A percentile compares a stretch with the other conserved stretches of the same genome.
These are phyloP conservation scores for Elaeis guineensis DNA, from an alignment of 176 grass and related monocot species.

Conservation along the genomic window DNA sequence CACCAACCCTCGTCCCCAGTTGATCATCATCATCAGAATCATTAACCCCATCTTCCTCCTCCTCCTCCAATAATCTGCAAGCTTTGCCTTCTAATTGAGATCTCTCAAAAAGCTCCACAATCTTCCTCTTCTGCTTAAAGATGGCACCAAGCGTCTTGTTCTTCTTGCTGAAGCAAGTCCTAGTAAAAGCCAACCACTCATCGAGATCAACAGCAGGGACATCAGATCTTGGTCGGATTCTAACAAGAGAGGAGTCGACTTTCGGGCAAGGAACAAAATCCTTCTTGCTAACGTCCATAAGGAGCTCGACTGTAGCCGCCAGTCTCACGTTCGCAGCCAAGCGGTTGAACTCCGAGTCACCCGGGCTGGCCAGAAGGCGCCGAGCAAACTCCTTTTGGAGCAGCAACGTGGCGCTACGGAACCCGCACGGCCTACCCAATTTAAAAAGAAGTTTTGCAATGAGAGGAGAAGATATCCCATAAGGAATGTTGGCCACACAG, in stretches of 20 bases:
- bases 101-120: conserved; percentile 34
- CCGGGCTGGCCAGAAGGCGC: conserved; percentile 43
- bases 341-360: conserved; percentile 80
- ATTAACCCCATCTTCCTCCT: conserved; percentile 2
- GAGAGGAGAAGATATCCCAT: conserved; percentile 70
- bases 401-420: conserved; percentile 57
- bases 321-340: conserved; percentile 60
- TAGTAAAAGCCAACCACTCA: conserved; percentile 82
- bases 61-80: neutral
- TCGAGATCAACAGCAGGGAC: conserved; percentile 23
- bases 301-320: conserved; percentile 36
- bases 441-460: conserved; percentile 76
- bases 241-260: conserved; percentile 82
- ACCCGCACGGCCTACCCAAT: conserved; percentile 22
- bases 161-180: conserved; percentile 69
- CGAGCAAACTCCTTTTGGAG: conserved; percentile 86
- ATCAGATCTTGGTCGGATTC: conserved; percentile 32
- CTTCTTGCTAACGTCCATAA: conserved; percentile 74
- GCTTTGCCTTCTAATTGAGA: conserved; percentile 12
- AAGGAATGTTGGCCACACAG: conserved; percentile 88
- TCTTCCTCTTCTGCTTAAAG: conserved; percentile 87
- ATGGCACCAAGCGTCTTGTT: conserved; percentile 87
- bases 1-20: no score
- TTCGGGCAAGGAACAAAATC: conserved; percentile 70
- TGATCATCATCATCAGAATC: conserved; percentile 2